These are phyloP conservation scores for Acarospora socialis DNA, from an alignment of 2,329 filamentous ascomycete species.

Conservation along the genomic window DNA sequence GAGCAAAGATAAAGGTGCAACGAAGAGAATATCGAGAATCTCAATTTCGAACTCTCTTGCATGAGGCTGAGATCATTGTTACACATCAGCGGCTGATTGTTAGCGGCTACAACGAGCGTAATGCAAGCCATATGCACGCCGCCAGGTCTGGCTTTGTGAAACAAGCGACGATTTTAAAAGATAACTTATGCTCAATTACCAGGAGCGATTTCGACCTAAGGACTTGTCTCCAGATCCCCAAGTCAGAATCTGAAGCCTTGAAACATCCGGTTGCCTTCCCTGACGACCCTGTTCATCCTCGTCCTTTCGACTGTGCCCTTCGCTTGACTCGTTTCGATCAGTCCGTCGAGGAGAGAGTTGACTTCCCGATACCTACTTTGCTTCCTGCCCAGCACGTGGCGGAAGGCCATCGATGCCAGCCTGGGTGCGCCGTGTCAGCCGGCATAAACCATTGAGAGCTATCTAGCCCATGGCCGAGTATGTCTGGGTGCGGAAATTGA, in stretches of 20 bases:
- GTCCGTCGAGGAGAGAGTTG: constrained; percentile 51
- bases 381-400: constrained; percentile 50
- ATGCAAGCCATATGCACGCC: no score
- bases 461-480: not conserved
- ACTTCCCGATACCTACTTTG: constrained; percentile 55
- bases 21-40: no score
- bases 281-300: constrained; percentile 22
- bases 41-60: no score
- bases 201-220: no score
- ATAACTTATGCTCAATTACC: no score
- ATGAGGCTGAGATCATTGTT: no score
- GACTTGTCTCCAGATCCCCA: constrained; percentile 5
- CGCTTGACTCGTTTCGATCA: constrained; percentile 29
- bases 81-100: no score
- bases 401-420: constrained; percentile 57
- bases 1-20: no score
- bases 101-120: no score
- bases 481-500: constrained; percentile 6
- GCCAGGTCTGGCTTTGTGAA: no score
- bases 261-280: constrained; percentile 23
- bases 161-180: no score
- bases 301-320: constrained; percentile 22
- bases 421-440: constrained; percentile 24
- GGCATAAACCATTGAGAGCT: not conserved
- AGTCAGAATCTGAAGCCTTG: constrained; percentile 23